These are phyloP conservation scores for Septoria petroselini DNA, from an alignment of 2,329 filamentous ascomycete species.

Conservation along the genomic window DNA sequence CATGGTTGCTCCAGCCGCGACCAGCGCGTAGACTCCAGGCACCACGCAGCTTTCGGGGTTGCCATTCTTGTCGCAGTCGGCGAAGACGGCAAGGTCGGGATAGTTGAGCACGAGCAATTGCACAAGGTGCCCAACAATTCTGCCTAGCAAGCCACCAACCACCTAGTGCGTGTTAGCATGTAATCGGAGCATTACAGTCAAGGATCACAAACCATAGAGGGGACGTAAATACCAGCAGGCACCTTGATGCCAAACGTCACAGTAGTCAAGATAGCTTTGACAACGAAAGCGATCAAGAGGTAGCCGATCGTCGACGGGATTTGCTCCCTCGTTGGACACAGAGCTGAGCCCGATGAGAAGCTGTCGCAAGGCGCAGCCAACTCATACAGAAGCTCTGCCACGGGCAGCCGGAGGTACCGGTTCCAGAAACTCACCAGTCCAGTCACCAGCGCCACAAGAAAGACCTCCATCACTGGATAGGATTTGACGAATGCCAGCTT, in stretches of 20 bases:
- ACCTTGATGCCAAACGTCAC: slow-evolving; percentile 97
- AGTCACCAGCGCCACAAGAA: slow-evolving; percentile 80
- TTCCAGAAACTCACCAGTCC: slow-evolving; percentile 93
- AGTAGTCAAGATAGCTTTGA: slow-evolving; percentile 84
- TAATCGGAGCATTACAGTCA: too few relatives aligned
- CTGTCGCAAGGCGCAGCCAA: slow-evolving; percentile 82
- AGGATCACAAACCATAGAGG: slow-evolving; percentile 70
- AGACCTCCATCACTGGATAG: slow-evolving; percentile 80
- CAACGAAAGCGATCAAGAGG: slow-evolving; percentile 73
- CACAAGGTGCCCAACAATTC: slow-evolving; percentile 78
- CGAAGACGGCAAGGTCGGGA: slow-evolving; percentile 70
- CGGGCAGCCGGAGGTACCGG: slow-evolving; percentile 78
- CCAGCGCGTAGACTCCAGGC: slow-evolving; percentile 92
- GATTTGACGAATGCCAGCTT: slow-evolving; percentile 75
- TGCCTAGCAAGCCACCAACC: slow-evolving; percentile 85
- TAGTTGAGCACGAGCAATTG: slow-evolving; percentile 76
- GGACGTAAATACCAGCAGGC: slow-evolving; percentile 94
- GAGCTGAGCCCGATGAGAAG: slow-evolving; percentile 64
- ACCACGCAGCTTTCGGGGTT: slow-evolving; percentile 81
- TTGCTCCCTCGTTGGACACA: slow-evolving; percentile 73
- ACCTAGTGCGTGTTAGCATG: slow-evolving; percentile 39
- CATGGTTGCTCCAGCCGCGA: slow-evolving; percentile 95
- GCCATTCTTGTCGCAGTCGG: slow-evolving; percentile 64
- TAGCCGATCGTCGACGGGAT: slow-evolving; percentile 74
- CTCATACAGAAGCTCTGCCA: slow-evolving; percentile 86